Base-by-base conservation (phyloP, 441 rosid species). In the Syzygium malaccense region DNA sequence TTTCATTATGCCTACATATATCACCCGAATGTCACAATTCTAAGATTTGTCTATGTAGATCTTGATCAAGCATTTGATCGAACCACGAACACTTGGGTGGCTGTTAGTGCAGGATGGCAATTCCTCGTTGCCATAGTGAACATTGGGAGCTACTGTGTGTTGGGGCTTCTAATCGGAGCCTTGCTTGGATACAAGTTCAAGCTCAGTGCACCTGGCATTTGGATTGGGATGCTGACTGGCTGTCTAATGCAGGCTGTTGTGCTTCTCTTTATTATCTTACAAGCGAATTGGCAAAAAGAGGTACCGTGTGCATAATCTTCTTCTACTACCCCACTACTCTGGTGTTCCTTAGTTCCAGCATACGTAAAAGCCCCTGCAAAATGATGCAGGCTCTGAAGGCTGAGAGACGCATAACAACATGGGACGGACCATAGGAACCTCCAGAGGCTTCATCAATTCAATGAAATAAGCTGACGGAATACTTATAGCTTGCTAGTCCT, bases 61-160 rank as follows among this genome's bases (percentile, higher is more conserved):
- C 19, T 54, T 54, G 7, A 14, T 54, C 45, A 41, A 41, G 45
- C 45, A 41, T 41, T 41, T 41, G 45, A 41, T 41, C 8, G 8
- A 41, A 41, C 45, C 55, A 54, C 7, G 55, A 54, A 54, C 15
- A 14, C 55, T 54, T 54, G 94, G n/a, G 94, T 93, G 62, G 95
- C 95, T 6, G 91, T 93, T 4, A 94, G 94, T 23, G 94, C 92
- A 28, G 94, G 94, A 25, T 93, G 94, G 93, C 94, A 93, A 88
- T 48, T 87, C 23, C 88, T 54, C 7, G 94, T 93, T 79, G 95
- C 94, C 5, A 28, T 87, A n/a, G 90, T 93, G 84, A 93, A 91
- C 89, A 32, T 91, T 6, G 89, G 71, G 14, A 90, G 93, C 55
- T 94, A 92, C 83, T 92, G 93, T 49, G 23, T 91, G 45, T 15